phyloP scores from a whole-genome alignment of 352 stramenopile species.

The Globisporangium ultimum region DNA sequence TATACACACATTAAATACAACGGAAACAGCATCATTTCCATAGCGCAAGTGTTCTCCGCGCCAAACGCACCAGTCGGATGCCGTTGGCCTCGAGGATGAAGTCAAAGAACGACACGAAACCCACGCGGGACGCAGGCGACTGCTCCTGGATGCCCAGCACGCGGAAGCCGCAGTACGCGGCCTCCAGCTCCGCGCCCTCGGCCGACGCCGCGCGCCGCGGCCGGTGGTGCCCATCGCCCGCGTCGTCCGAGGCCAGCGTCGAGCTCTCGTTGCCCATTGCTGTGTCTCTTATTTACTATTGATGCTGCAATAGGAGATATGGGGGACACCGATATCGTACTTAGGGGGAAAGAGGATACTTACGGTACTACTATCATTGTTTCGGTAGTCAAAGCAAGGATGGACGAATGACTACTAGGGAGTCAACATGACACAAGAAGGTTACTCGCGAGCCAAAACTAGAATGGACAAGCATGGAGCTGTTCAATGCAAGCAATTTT shows the following conservation, averaged over 20 bases:
- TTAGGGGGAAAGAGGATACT: no score
- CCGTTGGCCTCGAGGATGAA: slow-evolving; percentile 95
- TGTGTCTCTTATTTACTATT: background rate
- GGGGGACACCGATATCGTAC: no score
- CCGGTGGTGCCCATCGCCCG: slow-evolving; percentile 8
- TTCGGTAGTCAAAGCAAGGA: no score
- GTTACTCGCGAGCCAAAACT: no score
- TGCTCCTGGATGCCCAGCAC: slow-evolving; percentile 96
- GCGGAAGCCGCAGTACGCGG: slow-evolving; percentile 88
- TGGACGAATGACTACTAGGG: no score
- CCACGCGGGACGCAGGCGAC: slow-evolving; percentile 87
- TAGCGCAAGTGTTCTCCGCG: background rate
- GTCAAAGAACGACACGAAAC: slow-evolving; percentile 97
- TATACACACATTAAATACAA: background rate
- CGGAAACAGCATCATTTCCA: no score
- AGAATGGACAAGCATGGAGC: no score
- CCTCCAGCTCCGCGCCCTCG: slow-evolving; percentile 34
- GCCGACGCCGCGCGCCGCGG: slow-evolving; percentile 8
- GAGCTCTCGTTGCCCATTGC: slow-evolving; percentile 56
- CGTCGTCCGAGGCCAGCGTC: slow-evolving; percentile 14
- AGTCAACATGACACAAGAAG: no score
- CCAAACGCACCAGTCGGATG: slow-evolving; percentile 69
- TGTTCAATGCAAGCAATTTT: no score
- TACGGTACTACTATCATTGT: no score
- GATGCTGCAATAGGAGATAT: no score